A percentile compares a stretch with the other conserved stretches of the same genome.
Evolutionary conservation across 257 asterid species (phyloP).

Genomic region (Lantana camara): DNA sequence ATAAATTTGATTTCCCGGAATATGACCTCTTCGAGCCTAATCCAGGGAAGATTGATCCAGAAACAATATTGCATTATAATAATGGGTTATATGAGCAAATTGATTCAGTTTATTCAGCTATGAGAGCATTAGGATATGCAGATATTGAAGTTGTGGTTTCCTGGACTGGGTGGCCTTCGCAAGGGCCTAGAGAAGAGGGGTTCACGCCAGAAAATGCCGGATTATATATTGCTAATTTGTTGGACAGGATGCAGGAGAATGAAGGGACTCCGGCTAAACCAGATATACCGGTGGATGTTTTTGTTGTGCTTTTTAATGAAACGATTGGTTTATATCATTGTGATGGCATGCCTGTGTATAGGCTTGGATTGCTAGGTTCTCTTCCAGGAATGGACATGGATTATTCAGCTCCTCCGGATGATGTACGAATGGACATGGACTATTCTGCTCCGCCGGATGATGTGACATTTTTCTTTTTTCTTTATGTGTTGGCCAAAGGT

Average conservation of each 20-base stretch:
- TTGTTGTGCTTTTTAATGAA: conserved; percentile 89
- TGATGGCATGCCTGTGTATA: conserved; percentile 77
- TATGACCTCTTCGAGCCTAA: conserved; percentile 84
- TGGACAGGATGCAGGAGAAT: conserved; percentile 47
- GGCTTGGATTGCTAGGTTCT: conserved; percentile 60
- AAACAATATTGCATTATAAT: conserved; percentile 63
- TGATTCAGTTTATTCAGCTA: conserved; percentile 79
- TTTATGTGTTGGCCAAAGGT: too few relatives aligned
- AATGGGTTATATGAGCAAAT: conserved; percentile 91
- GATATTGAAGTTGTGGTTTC: conserved; percentile 66
- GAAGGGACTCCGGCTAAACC: conserved; percentile 91
- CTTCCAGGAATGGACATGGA: conserved; percentile 71
- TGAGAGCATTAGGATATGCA: conserved; percentile 54
- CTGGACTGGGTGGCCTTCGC: conserved; percentile 96
- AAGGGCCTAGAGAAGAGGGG: conserved; percentile 76
- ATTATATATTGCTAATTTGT: conserved; percentile 61
- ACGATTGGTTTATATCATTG: conserved; percentile 76
- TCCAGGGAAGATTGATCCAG: conserved; percentile 59
- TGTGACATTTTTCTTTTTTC: too few relatives aligned
- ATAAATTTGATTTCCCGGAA: conserved; percentile 53
- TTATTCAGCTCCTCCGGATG: conserved; percentile 61
- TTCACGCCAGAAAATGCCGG: conserved; percentile 77
- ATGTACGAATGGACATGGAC: too few relatives aligned
- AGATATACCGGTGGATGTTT: conserved; percentile 58
- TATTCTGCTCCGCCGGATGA: too few relatives aligned